These are phyloP conservation scores for Margaritispora aquatica DNA, from an alignment of 495 filamentous ascomycete genomes.

Conservation along the genomic window DNA sequence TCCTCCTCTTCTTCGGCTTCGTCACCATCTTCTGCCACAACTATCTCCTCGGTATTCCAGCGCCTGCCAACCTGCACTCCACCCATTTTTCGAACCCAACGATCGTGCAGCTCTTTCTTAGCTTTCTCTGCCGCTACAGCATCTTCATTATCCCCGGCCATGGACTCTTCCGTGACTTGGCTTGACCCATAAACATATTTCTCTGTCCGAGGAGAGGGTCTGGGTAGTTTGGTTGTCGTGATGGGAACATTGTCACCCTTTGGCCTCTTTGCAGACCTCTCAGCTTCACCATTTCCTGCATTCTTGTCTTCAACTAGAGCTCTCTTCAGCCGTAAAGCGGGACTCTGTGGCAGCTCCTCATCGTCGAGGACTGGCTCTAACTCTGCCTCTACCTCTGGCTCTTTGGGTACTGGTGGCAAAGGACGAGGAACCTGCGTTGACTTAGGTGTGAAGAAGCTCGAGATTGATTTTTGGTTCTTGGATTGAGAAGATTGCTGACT, in stretches of 20 bases:
- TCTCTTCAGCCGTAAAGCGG: slow-evolving; percentile 27
- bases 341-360: slow-evolving; percentile 3
- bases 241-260: slow-evolving; percentile 20
- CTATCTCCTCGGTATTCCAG: slow-evolving; percentile 43
- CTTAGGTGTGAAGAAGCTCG: slow-evolving; percentile 77
- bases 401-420: slow-evolving; percentile 5
- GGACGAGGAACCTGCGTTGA: slow-evolving; percentile 30
- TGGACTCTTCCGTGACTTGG: slow-evolving; percentile 19
- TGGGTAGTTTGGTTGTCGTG: background rate
- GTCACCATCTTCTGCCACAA: slow-evolving; percentile 40
- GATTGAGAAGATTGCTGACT: slow-evolving; percentile 8
- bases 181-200: slow-evolving; percentile 37
- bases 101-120: slow-evolving; percentile 67
- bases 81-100: slow-evolving; percentile 86
- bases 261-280: slow-evolving; percentile 35
- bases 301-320: slow-evolving; percentile 37
- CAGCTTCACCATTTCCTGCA: slow-evolving; percentile 27
- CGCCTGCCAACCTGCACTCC: slow-evolving; percentile 59
- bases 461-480: slow-evolving; percentile 77
- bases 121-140: slow-evolving; percentile 29
- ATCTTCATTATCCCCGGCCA: slow-evolving; percentile 42
- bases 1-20: slow-evolving; percentile 49
- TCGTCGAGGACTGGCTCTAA: slow-evolving; percentile 15
- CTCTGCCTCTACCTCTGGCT: slow-evolving; percentile 1
- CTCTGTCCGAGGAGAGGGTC: slow-evolving; percentile 30